Conservation (phyloP, 2,329 filamentous ascomycete genomes). For the Fusarium secorum region DNA sequence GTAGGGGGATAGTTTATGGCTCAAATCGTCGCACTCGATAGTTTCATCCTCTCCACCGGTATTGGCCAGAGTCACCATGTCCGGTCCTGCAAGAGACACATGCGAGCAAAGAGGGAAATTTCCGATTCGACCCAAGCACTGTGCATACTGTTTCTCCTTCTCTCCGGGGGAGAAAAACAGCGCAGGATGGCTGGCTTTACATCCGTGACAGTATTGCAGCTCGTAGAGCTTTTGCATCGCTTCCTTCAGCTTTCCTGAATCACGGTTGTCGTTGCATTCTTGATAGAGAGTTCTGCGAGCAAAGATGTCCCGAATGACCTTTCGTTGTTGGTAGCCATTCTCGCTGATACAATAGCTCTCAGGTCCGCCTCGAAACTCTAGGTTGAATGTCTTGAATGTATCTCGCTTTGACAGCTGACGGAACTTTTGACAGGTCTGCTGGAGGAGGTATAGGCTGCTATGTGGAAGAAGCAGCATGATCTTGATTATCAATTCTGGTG, state of each 20-base stretch:
- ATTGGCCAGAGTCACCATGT: not conserved
- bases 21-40: not conserved
- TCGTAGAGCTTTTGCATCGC: constrained; percentile 7
- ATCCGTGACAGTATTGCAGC: not conserved
- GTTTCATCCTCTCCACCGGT: no score
- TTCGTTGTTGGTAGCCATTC: not conserved
- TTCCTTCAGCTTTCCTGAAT: not conserved
- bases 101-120: not conserved
- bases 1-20: not conserved
- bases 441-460: not conserved
- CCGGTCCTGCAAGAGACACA: not conserved
- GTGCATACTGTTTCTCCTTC: not conserved
- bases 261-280: not conserved
- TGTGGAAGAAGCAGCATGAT: constrained; percentile 7
- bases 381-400: not conserved
- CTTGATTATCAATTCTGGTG: constrained; percentile 1
- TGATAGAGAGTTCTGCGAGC: not conserved
- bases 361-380: not conserved
- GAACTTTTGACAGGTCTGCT: constrained; percentile 1
- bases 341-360: not conserved
- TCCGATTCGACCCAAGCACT: constrained; percentile 4
- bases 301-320: not conserved
- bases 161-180: constrained; percentile 6
- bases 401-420: not conserved
- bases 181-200: not conserved